Percentiles rank a stretch among this genome's conserved stretches.
Conservation (phyloP, 345 rosid genomes). For the Theobroma cacao region DNA sequence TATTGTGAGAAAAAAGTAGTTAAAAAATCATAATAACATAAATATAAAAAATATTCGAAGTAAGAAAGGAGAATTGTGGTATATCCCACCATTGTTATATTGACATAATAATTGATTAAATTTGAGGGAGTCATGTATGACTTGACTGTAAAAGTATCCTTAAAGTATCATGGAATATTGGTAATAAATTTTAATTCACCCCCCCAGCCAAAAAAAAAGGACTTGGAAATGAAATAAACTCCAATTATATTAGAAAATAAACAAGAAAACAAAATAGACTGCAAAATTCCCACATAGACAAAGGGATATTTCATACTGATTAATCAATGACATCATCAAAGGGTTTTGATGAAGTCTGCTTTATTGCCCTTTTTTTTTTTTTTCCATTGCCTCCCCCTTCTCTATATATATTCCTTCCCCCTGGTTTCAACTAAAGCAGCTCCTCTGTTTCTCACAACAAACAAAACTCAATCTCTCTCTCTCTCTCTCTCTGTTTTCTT, state of each 20-base stretch:
- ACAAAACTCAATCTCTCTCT: neutral
- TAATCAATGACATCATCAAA: conserved; percentile 4
- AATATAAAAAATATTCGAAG: too few species aligned
- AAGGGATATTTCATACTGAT: neutral
- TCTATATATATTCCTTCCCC: conserved; percentile 20
- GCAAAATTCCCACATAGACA: neutral
- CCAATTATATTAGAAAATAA: neutral
- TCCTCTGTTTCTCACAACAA: conserved; percentile 8
- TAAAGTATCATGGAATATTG: too few species aligned
- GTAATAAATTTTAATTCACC: neutral
- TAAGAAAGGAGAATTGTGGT: too few species aligned
- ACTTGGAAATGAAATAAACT: neutral
- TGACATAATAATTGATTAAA: too few species aligned
- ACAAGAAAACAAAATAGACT: neutral
- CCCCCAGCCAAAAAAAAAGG: too few species aligned
- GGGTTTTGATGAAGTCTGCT: neutral
- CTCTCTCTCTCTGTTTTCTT: neutral
- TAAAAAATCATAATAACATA: too few species aligned
- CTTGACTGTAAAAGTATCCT: too few species aligned
- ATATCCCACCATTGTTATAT: too few species aligned
- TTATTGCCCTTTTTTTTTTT: too few species aligned
- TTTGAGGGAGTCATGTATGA: too few species aligned
- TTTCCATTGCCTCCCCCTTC: neutral
- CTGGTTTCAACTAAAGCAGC: conserved; percentile 16
- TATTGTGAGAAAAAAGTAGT: too few species aligned